Conservation (phyloP, 2,329 filamentous ascomycete species). For the Epichloe scottii region DNA sequence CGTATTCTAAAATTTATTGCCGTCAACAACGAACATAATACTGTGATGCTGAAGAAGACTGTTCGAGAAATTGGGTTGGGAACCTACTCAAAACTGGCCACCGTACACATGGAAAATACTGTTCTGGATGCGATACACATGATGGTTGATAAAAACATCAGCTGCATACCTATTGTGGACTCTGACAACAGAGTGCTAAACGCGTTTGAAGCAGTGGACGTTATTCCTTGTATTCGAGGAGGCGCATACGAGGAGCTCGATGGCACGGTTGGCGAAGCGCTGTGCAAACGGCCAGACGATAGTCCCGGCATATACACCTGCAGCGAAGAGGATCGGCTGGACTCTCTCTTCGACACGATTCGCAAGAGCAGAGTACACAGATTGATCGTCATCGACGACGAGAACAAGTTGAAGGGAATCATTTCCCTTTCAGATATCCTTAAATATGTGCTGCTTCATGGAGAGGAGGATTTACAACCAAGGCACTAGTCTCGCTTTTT, state of each 20-base stretch:
- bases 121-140: conserved; percentile 91
- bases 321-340: conserved; percentile 77
- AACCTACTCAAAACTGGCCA: conserved; percentile 69
- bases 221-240: conserved; percentile 90
- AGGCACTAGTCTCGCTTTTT: not conserved
- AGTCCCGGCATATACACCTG: conserved; percentile 97
- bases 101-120: conserved; percentile 75
- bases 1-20: conserved; percentile 97
- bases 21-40: conserved; percentile 78
- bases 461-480: conserved; percentile 42
- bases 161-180: conserved; percentile 86
- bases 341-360: conserved; percentile 94
- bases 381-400: conserved; percentile 83
- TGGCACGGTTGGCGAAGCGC: conserved; percentile 74
- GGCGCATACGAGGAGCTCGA: conserved; percentile 85
- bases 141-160: conserved; percentile 88
- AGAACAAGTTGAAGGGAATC: conserved; percentile 73
- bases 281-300: conserved; percentile 77
- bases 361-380: conserved; percentile 90
- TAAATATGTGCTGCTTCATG: conserved; percentile 79
- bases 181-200: conserved; percentile 68
- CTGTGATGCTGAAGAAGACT: conserved; percentile 76
- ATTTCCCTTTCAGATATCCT: conserved; percentile 93
- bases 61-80: conserved; percentile 75
- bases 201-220: conserved; percentile 94